These are phyloP conservation scores for Thymus mandschuricus DNA, from an alignment of 257 asterid species.

Conservation along the genomic window DNA sequence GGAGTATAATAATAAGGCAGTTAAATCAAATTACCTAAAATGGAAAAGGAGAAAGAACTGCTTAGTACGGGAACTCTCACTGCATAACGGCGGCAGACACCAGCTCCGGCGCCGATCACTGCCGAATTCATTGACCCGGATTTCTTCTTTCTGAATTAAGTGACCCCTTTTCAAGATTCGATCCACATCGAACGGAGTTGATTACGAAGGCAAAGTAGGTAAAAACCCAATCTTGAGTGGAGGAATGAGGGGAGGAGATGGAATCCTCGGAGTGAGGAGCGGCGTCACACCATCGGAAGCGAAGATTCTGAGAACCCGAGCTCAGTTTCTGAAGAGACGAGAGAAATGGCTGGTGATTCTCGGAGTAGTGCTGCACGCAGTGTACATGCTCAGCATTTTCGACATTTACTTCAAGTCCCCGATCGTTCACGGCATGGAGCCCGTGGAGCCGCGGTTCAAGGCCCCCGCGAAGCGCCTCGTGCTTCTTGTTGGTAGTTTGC, in stretches of 20 bases:
- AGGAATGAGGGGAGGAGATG: conserved; percentile 60
- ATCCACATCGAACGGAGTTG: background rate
- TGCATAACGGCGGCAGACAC: conserved; percentile 24
- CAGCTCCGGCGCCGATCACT: conserved; percentile 14
- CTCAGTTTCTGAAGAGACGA: conserved; percentile 58
- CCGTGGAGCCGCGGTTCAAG: conserved; percentile 69
- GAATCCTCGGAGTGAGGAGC: conserved; percentile 56
- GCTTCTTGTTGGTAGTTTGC: conserved; percentile 68
- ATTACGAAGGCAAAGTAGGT: conserved; percentile 36
- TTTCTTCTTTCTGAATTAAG: background rate
- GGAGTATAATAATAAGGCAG: background rate
- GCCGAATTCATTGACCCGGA: conserved; percentile 27
- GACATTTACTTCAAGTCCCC: conserved; percentile 96
- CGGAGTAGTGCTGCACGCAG: conserved; percentile 91
- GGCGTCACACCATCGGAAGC: conserved; percentile 44
- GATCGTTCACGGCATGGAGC: conserved; percentile 95
- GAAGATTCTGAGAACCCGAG: conserved; percentile 39
- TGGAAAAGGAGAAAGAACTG: background rate
- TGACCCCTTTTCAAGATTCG: conserved; percentile 15
- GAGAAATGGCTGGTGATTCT: conserved; percentile 87
- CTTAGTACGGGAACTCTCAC: background rate
- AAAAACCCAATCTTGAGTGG: conserved; percentile 35
- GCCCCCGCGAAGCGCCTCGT: conserved; percentile 95
- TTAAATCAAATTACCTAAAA: background rate
- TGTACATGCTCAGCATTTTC: conserved; percentile 97